phyloP scores from a whole-genome alignment of 2,329 filamentous ascomycete species.

The Amesomyces nigricolor region DNA sequence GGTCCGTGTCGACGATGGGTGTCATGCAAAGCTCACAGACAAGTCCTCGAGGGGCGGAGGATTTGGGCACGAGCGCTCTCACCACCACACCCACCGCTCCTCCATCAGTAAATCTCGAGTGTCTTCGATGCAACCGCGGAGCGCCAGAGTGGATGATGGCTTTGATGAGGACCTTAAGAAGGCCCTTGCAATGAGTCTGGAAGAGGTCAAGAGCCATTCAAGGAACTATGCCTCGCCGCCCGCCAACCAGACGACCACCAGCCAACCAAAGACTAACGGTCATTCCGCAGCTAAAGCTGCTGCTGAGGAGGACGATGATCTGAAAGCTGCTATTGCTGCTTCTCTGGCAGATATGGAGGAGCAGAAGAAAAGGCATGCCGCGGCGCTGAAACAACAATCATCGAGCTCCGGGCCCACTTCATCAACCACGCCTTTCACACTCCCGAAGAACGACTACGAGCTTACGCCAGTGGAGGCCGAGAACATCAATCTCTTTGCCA shows the following conservation, averaged over 20 bases:
- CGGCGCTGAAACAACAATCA: conserved; percentile 74
- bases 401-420: conserved; percentile 45
- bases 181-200: conserved; percentile 92
- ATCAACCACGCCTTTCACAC: conserved; percentile 47
- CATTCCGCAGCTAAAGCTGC: conserved; percentile 40
- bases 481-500: conserved; percentile 94
- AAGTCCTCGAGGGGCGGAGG: conserved; percentile 48
- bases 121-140: conserved; percentile 79
- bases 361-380: conserved; percentile 87
- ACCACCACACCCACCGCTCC: conserved; percentile 40
- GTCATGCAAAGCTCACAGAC: conserved; percentile 81
- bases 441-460: conserved; percentile 90
- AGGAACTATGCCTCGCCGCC: conserved; percentile 65
- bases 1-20: conserved; percentile 93
- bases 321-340: conserved; percentile 92
- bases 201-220: conserved; percentile 75
- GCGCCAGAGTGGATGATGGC: conserved; percentile 78
- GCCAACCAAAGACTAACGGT: conserved; percentile 34
- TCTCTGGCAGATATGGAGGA: conserved; percentile 96
- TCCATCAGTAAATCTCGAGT: conserved; percentile 58
- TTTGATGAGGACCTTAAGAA: conserved; percentile 94
- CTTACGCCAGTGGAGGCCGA: conserved; percentile 89
- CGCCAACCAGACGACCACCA: conserved; percentile 32
- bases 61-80: conserved; percentile 37
- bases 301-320: conserved; percentile 86